These are phyloP conservation scores for Proliferodiscus dingleyae DNA, from an alignment of 2,329 filamentous ascomycete species.

Conservation along the genomic window DNA sequence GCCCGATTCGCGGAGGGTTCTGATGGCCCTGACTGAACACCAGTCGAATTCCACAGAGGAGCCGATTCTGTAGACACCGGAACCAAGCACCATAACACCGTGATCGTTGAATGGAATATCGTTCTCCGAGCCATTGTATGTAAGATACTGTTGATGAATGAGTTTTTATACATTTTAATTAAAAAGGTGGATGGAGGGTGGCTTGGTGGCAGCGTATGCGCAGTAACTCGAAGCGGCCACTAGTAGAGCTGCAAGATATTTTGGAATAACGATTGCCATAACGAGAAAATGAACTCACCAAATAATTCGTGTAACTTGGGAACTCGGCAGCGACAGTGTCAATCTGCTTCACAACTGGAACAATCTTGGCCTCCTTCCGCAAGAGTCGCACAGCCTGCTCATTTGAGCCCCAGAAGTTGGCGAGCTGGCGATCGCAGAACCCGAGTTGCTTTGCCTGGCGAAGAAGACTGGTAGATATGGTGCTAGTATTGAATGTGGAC, in stretches of 20 bases:
- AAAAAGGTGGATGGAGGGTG: too few species aligned
- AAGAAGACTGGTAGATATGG: constrained; percentile 63
- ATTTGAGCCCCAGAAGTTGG: constrained; percentile 91
- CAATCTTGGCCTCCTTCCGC: constrained; percentile 80
- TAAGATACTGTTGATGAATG: too few species aligned
- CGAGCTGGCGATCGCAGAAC: constrained; percentile 89
- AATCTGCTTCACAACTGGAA: constrained; percentile 93
- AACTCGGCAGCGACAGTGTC: constrained; percentile 98
- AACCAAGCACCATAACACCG: constrained; percentile 89
- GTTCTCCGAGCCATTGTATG: constrained; percentile 85
- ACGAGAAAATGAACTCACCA: too few species aligned
- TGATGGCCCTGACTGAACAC: constrained; percentile 93
- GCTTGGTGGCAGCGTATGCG: too few species aligned
- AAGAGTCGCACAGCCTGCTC: constrained; percentile 82
- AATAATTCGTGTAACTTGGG: constrained; percentile 89
- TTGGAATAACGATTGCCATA: too few species aligned
- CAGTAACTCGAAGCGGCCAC: too few species aligned
- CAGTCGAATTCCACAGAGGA: constrained; percentile 99
- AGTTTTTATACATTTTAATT: too few species aligned
- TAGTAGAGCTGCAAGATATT: too few species aligned
- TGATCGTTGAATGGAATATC: constrained; percentile 83
- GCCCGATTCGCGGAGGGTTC: constrained; percentile 77
- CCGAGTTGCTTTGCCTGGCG: constrained; percentile 87
- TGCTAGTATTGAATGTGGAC: constrained; percentile 58
- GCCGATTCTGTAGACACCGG: constrained; percentile 93